Conservation (phyloP, 495 filamentous ascomycete genomes). For the Cercophora newfieldiana region DNA sequence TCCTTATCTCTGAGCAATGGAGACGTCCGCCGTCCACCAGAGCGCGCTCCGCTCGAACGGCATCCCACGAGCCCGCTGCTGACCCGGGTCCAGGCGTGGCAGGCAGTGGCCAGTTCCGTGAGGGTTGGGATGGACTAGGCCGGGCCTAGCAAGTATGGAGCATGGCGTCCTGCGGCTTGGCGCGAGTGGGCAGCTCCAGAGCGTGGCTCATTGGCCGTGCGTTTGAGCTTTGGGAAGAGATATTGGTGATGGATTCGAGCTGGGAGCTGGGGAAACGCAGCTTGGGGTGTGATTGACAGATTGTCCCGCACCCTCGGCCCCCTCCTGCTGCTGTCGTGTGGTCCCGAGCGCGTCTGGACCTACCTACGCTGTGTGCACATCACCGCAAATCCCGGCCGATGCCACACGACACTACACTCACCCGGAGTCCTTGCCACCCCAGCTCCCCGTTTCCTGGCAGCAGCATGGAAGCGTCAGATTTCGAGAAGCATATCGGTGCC, state of each 20-base stretch:
- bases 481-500: neutral
- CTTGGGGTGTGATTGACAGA: neutral
- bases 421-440: neutral
- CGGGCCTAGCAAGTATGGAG: constrained; percentile 15
- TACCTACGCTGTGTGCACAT: too few species aligned
- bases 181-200: constrained; percentile 14
- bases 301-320: neutral
- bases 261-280: constrained; percentile 3
- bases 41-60: constrained; percentile 3
- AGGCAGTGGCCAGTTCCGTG: constrained; percentile 11
- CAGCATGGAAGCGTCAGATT: neutral
- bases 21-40: constrained; percentile 12
- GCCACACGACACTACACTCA: neutral
- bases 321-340: neutral
- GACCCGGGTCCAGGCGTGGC: constrained; percentile 2
- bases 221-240: constrained; percentile 10
- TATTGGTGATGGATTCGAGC: constrained; percentile 2
- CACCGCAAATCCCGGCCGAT: neutral
- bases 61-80: constrained; percentile 10
- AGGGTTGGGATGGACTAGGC: constrained; percentile 14
- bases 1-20: constrained; percentile 34
- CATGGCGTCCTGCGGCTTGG: constrained; percentile 23
- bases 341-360: neutral
- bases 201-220: constrained; percentile 11
- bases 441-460: constrained; percentile 6